A percentile compares a stretch with the other conserved stretches of the same genome.
These are phyloP conservation scores for Keithomyces neogunnii DNA, from an alignment of 2,329 filamentous ascomycete species.

Conservation along the genomic window DNA sequence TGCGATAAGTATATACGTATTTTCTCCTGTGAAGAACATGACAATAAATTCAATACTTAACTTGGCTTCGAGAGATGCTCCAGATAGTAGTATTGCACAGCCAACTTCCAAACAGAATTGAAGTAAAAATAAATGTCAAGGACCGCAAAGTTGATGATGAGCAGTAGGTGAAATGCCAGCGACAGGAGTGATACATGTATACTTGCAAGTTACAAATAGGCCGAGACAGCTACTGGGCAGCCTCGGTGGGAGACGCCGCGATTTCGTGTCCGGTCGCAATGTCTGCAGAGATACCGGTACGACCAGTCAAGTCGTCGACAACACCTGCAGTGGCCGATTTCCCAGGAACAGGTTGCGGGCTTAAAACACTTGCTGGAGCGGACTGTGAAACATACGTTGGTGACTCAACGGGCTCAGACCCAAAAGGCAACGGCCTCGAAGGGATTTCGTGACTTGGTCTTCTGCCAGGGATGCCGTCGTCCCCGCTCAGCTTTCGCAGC, in stretches of 20 bases:
- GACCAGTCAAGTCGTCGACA: not conserved
- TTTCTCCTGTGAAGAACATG: not conserved
- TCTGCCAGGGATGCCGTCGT: conserved; percentile 17
- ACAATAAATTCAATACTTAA: not conserved
- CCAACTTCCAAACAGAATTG: not conserved
- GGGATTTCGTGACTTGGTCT: conserved; percentile 34
- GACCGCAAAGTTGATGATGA: not conserved
- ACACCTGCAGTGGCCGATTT: not conserved
- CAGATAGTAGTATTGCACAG: not conserved
- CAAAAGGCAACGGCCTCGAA: conserved; percentile 40
- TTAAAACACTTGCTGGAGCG: conserved; percentile 7
- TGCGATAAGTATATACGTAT: too few relatives aligned
- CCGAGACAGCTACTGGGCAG: too few relatives aligned
- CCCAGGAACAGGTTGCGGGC: conserved; percentile 5
- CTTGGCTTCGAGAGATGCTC: not conserved
- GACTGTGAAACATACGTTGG: conserved; percentile 19
- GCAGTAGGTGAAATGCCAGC: too few relatives aligned
- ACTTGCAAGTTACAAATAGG: too few relatives aligned
- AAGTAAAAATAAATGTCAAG: not conserved
- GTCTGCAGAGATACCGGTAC: not conserved
- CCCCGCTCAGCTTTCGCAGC: conserved; percentile 40
- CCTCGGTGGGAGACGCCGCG: too few relatives aligned
- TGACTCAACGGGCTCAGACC: conserved; percentile 34
- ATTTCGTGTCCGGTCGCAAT: not conserved
- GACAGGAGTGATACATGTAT: too few relatives aligned